Percentiles rank a stretch among this genome's conserved stretches.
These are phyloP conservation scores for Rhipidocladum racemiflorum DNA, from an alignment of 176 grass and related monocot species.

Conservation along the genomic window DNA sequence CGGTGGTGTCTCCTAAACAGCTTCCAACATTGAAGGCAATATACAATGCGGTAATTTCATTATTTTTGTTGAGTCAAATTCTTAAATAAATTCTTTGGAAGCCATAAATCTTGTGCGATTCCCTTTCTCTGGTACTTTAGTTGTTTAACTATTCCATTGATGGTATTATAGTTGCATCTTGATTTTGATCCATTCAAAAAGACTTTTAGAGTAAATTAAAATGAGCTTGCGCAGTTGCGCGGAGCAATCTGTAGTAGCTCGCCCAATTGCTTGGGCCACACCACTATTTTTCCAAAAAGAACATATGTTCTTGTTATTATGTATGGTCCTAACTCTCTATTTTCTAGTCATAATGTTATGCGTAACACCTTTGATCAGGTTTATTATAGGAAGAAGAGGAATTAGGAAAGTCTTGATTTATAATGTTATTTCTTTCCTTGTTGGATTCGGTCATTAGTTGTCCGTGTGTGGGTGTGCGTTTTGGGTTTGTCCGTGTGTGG, in stretches of 20 bases:
- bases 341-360: background rate
- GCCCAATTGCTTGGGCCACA: background rate
- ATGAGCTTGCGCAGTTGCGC: background rate
- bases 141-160: conserved; percentile 28
- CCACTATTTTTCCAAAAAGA: conserved; percentile 7
- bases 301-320: conserved; percentile 5
- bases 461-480: too few species aligned
- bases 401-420: too few species aligned
- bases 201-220: conserved; percentile 1
- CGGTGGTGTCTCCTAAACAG: conserved; percentile 89
- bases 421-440: too few species aligned
- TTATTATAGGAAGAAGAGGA: too few species aligned
- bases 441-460: too few species aligned
- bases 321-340: background rate
- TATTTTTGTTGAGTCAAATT: conserved; percentile 11
- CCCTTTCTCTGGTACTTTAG: background rate
- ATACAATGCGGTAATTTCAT: conserved; percentile 78
- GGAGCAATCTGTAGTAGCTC: background rate
- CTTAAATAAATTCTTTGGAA: conserved; percentile 22
- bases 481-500: too few species aligned
- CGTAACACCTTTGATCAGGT: too few species aligned
- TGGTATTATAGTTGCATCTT: conserved; percentile 15
- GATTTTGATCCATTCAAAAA: conserved; percentile 5
- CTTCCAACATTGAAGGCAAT: conserved; percentile 80
- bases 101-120: background rate